phyloP scores from a whole-genome alignment of 495 filamentous ascomycete species.

The Achaetomiella virescens region DNA sequence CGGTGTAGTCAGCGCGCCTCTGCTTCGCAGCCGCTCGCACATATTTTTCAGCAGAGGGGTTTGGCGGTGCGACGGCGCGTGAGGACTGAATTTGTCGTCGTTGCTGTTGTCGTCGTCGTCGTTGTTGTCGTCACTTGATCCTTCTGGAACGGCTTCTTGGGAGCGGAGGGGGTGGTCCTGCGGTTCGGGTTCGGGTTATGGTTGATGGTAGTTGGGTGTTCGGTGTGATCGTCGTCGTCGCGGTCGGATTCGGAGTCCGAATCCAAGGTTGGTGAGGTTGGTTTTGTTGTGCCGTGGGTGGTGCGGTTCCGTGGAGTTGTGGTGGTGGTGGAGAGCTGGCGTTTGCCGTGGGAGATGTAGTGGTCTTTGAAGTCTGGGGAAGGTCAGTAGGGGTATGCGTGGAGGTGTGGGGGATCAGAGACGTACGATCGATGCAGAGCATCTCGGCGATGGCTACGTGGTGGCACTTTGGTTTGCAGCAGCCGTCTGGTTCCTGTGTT shows the following conservation, averaged over 20 bases:
- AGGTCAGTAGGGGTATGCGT: neutral
- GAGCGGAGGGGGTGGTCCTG: too few species aligned
- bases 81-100: too few species aligned
- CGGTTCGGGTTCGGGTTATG: too few species aligned
- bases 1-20: neutral
- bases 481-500: slow-evolving; percentile 11
- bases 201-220: neutral
- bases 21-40: too few species aligned
- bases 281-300: neutral
- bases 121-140: too few species aligned
- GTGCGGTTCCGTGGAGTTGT: neutral
- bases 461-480: slow-evolving; percentile 18
- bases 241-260: neutral
- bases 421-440: slow-evolving; percentile 21
- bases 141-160: too few species aligned
- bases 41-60: too few species aligned
- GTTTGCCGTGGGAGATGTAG: slow-evolving; percentile 22
- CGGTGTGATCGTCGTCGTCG: neutral
- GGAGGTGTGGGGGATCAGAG: neutral
- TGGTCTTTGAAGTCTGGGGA: slow-evolving; percentile 23
- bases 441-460: slow-evolving; percentile 16
- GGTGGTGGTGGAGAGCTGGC: neutral
- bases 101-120: too few species aligned
- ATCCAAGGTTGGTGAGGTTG: neutral
- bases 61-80: too few species aligned